These are phyloP conservation scores for Kuraishia piskuri DNA, from an alignment of 805 yeast genomes.

Conservation along the genomic window DNA sequence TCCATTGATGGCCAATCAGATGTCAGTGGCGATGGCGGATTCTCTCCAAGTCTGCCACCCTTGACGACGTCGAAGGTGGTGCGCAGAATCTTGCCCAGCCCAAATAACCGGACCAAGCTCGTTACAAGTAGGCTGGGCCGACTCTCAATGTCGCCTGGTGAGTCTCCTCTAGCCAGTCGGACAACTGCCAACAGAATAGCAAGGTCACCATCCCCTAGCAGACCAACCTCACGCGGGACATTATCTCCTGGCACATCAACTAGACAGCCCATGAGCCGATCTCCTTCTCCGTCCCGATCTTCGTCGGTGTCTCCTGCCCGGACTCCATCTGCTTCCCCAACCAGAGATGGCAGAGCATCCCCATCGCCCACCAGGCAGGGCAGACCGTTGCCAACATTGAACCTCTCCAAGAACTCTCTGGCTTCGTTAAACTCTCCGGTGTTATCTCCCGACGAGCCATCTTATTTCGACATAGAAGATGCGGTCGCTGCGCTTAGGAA, in stretches of 20 bases:
- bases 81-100: conserved; percentile 13
- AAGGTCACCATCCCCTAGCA: not conserved
- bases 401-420: not conserved
- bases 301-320: not conserved
- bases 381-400: not conserved
- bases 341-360: not conserved
- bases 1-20: not conserved
- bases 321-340: not conserved
- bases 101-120: not conserved
- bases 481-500: not conserved
- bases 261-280: not conserved
- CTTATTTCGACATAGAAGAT: not conserved
- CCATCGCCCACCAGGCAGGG: not conserved
- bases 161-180: too few relatives aligned
- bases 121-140: not conserved
- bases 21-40: too few relatives aligned
- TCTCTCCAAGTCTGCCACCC: not conserved
- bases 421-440: not conserved
- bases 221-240: not conserved
- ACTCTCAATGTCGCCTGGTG: not conserved
- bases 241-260: not conserved
- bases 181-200: not conserved
- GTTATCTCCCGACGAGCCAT: not conserved
- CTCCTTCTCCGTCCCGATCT: not conserved
- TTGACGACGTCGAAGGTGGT: conserved; percentile 14